phyloP scores from a whole-genome alignment of 805 yeast genomes.

The Monosporozyma servazzii region DNA sequence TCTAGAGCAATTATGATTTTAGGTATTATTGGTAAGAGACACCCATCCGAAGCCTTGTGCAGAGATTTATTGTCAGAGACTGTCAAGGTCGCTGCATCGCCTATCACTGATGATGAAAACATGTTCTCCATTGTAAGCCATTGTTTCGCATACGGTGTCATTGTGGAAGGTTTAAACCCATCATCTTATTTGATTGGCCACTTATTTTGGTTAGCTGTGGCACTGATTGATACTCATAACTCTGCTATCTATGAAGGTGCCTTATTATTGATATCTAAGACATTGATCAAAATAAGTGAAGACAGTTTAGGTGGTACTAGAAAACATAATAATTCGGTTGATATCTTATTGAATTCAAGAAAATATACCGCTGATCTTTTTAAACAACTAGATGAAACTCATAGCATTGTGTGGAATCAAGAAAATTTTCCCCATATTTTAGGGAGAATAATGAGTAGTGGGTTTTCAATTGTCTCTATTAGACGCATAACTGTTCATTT shows the following conservation, averaged over 20 bases:
- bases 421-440: constrained; percentile 46
- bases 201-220: constrained; percentile 33
- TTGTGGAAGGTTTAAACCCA: constrained; percentile 32
- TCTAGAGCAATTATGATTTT: constrained; percentile 59
- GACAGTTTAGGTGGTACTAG: constrained; percentile 21
- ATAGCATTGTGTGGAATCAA: constrained; percentile 32
- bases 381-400: constrained; percentile 35
- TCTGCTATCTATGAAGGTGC: constrained; percentile 35
- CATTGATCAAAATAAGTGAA: constrained; percentile 29
- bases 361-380: constrained; percentile 35
- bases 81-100: constrained; percentile 30
- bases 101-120: constrained; percentile 26
- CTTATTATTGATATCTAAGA: constrained; percentile 31
- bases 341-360: constrained; percentile 23
- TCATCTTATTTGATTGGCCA: constrained; percentile 23
- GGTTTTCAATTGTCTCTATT: constrained; percentile 49
- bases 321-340: neutral
- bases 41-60: constrained; percentile 50
- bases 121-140: constrained; percentile 30
- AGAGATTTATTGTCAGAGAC: constrained; percentile 23
- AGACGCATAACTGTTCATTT: constrained; percentile 40
- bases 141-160: constrained; percentile 33
- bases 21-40: constrained; percentile 57
- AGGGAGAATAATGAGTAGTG: constrained; percentile 42
- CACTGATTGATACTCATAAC: constrained; percentile 28